These are phyloP conservation scores for Stephanodiscus minutulus DNA, from an alignment of 108 stramenopile genomes.

Conservation along the genomic window DNA sequence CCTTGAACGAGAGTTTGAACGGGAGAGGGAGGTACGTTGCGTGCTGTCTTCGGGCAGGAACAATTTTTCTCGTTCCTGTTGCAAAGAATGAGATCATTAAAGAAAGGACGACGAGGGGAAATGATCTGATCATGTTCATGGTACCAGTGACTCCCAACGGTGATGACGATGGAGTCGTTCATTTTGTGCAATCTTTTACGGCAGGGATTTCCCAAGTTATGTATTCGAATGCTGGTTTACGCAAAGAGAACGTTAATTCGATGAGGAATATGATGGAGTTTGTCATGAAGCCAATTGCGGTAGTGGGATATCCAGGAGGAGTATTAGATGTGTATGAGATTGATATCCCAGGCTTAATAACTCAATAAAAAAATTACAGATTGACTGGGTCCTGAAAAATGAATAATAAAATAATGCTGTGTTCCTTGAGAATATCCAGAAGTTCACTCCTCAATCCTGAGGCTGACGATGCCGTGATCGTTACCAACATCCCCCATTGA, in stretches of 20 bases:
- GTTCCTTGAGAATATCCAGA: no score
- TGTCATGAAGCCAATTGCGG: conserved; percentile 21
- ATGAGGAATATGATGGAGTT: conserved; percentile 6
- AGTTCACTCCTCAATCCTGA: no score
- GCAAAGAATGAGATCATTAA: conserved; percentile 3
- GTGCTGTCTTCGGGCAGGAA: conserved; percentile 68
- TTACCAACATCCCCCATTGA: no score
- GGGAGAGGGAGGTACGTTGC: conserved; percentile 37
- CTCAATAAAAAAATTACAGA: conserved; percentile 32
- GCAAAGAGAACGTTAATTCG: background rate
- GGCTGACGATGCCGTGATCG: no score
- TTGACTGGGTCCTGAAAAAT: background rate
- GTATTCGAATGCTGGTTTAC: conserved; percentile 9
- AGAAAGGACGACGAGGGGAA: background rate
- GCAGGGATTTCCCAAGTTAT: conserved; percentile 41
- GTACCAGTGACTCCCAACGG: conserved; percentile 48
- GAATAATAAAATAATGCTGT: no score
- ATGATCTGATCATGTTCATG: conserved; percentile 21
- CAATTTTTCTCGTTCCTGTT: conserved; percentile 61
- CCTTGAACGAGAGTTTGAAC: background rate
- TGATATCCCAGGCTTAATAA: conserved; percentile 12
- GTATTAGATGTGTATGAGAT: conserved; percentile 59
- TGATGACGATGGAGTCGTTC: conserved; percentile 41
- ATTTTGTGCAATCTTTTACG: conserved; percentile 62
- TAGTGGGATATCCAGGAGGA: conserved; percentile 57